Conservation (phyloP, 2,329 filamentous ascomycete species). For the Atkinsonella hypoxylon region DNA sequence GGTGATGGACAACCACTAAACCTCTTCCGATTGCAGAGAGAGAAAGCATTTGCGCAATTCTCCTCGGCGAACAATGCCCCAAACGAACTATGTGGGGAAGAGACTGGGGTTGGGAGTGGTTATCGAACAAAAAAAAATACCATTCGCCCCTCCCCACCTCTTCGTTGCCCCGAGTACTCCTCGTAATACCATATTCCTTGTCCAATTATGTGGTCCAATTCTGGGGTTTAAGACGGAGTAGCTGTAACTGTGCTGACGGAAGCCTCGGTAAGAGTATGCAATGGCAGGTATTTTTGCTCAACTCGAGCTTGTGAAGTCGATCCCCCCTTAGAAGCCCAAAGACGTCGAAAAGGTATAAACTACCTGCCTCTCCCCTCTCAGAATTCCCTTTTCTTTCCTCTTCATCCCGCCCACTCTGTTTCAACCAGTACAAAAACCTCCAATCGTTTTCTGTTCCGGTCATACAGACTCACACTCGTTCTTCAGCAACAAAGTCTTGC, state of each 20-base stretch:
- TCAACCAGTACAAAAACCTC: not conserved
- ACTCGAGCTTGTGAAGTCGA: constrained; percentile 1
- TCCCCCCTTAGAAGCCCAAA: not conserved
- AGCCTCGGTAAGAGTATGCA: not conserved
- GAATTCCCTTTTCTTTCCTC: not conserved
- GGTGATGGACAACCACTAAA: not conserved
- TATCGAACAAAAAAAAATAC: not conserved
- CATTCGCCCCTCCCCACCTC: not conserved
- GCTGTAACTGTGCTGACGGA: not conserved
- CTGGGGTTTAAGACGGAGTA: not conserved
- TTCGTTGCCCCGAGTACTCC: not conserved
- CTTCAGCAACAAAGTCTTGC: not conserved
- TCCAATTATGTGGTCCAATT: not conserved
- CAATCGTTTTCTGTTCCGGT: constrained; percentile 1
- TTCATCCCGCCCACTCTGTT: constrained; percentile 4
- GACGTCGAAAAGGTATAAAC: constrained; percentile 4
- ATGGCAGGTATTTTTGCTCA: not conserved
- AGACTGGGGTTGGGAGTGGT: not conserved
- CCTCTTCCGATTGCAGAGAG: no score
- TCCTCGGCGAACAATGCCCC: not conserved
- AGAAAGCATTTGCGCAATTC: not conserved
- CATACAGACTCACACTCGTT: constrained; percentile 8
- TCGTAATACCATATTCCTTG: not conserved
- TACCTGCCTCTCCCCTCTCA: not conserved
- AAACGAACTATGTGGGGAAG: not conserved